A percentile compares a stretch with the other conserved stretches of the same genome.
phyloP scores from a whole-genome alignment of 1,139 yeast species.

The Yamadazyma dushanensis region DNA sequence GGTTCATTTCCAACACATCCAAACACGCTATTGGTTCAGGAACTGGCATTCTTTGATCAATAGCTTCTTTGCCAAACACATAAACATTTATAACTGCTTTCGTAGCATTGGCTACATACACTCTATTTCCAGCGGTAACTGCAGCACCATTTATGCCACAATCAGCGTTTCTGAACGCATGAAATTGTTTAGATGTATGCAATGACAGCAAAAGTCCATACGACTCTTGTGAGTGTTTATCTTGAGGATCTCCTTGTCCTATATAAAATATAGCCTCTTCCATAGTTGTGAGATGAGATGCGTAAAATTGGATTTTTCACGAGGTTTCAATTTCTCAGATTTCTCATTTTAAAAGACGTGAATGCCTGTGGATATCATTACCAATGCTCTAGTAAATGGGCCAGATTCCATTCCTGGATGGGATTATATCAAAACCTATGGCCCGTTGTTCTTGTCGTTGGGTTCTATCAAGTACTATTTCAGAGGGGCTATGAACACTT shows the following conservation, averaged over 20 bases:
- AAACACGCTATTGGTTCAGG: conserved; percentile 77
- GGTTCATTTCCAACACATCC: conserved; percentile 44
- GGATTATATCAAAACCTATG: conserved; percentile 50
- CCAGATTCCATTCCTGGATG: conserved; percentile 66
- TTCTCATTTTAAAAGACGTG: background rate
- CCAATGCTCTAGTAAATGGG: conserved; percentile 68
- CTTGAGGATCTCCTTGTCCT: conserved; percentile 50
- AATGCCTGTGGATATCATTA: conserved; percentile 85
- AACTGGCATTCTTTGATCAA: conserved; percentile 79
- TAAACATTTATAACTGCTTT: conserved; percentile 79
- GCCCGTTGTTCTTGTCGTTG: conserved; percentile 31
- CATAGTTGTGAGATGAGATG: conserved; percentile 30
- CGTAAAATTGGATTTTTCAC: conserved; percentile 7
- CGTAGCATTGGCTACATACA: conserved; percentile 62
- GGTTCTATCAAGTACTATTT: conserved; percentile 66
- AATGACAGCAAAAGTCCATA: conserved; percentile 50
- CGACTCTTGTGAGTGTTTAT: conserved; percentile 47
- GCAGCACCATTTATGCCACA: conserved; percentile 47
- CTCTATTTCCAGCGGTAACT: conserved; percentile 42
- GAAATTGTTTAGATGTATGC: conserved; percentile 51
- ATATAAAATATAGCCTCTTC: conserved; percentile 62
- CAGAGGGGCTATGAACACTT: conserved; percentile 75
- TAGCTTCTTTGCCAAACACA: conserved; percentile 73
- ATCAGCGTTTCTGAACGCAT: conserved; percentile 57
- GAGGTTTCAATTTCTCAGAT: conserved; percentile 8